Percentiles rank a stretch among this genome's conserved stretches.
Evolutionary conservation across 2,329 filamentous ascomycete species (phyloP).

Genomic region (Paecilomyces dactylethromorphus): DNA sequence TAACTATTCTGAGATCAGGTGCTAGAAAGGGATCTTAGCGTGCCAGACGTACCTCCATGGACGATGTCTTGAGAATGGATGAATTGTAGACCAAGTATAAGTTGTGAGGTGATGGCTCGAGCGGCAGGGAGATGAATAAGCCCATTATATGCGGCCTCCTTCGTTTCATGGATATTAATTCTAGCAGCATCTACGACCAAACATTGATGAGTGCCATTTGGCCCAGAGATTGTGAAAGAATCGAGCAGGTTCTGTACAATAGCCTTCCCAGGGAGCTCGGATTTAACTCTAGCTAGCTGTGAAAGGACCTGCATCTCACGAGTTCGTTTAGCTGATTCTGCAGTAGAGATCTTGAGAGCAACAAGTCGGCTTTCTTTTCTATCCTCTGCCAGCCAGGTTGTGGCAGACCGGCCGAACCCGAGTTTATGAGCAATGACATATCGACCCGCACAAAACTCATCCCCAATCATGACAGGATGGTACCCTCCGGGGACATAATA

Average conservation of each 20-base stretch:
- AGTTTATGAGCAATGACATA: constrained; percentile 13
- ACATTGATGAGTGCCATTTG: constrained; percentile 16
- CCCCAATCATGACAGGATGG: constrained; percentile 24
- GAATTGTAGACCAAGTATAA: constrained; percentile 14
- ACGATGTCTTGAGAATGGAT: constrained; percentile 19
- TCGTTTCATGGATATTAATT: constrained; percentile 11
- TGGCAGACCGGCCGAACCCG: constrained; percentile 12
- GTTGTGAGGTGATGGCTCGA: constrained; percentile 14
- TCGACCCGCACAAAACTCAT: constrained; percentile 16
- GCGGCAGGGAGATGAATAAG: constrained; percentile 5
- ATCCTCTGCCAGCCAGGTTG: constrained; percentile 12
- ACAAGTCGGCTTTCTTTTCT: constrained; percentile 10
- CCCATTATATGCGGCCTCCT: constrained; percentile 10
- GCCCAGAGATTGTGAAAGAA: constrained; percentile 12
- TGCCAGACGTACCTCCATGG: constrained; percentile 15
- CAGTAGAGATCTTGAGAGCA: constrained; percentile 14
- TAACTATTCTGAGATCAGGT: too few species aligned
- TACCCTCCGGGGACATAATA: constrained; percentile 23
- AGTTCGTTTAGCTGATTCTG: constrained; percentile 3
- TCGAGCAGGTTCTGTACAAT: constrained; percentile 11
- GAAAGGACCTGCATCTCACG: constrained; percentile 6
- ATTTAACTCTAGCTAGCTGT: constrained; percentile 8
- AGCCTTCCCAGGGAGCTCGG: constrained; percentile 11
- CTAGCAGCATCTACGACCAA: constrained; percentile 12
- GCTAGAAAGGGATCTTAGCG: too few species aligned